Evolutionary conservation across 164 flowering plant species (phyloP).

Genomic region (Echeveria elegans): DNA sequence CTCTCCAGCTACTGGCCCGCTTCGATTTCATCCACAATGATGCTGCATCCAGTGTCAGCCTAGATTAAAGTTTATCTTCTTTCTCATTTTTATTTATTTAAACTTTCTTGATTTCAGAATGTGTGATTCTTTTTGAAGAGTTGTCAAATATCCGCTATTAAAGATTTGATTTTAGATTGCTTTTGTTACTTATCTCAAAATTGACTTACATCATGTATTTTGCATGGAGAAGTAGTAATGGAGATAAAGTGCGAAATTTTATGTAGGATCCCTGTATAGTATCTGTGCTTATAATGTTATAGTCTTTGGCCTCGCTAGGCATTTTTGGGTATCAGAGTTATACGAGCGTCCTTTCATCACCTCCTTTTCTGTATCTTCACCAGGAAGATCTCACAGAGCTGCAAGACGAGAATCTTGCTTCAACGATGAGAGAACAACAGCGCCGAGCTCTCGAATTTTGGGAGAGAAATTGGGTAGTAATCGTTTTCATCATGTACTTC

Average conservation of each 20-base stretch:
- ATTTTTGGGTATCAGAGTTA: neutral
- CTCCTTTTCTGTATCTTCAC: neutral
- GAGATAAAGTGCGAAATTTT: neutral
- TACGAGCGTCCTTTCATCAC: neutral
- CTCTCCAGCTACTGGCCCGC: neutral
- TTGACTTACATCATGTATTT: neutral
- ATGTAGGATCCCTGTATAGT: neutral
- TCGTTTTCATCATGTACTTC: neutral
- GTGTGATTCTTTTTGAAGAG: neutral
- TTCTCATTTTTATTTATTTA: neutral
- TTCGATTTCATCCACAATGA: neutral
- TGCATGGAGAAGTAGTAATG: neutral
- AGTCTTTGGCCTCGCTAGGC: neutral
- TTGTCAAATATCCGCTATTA: neutral
- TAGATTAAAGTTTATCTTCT: neutral
- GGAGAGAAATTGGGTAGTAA: slow-evolving; percentile 87
- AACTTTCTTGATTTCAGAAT: neutral
- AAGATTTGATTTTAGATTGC: neutral
- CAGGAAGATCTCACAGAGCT: slow-evolving; percentile 83
- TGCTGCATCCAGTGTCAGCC: slow-evolving; percentile 2
- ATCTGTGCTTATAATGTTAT: neutral
- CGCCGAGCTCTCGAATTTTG: slow-evolving; percentile 69
- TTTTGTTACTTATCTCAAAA: neutral
- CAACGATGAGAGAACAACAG: slow-evolving; percentile 53
- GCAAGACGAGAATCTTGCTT: slow-evolving; percentile 69